A percentile compares a stretch with the other conserved stretches of the same genome.
These are phyloP conservation scores for Chlorella sorokiniana DNA, from an alignment of 139 green algal genomes.

Conservation along the genomic window DNA sequence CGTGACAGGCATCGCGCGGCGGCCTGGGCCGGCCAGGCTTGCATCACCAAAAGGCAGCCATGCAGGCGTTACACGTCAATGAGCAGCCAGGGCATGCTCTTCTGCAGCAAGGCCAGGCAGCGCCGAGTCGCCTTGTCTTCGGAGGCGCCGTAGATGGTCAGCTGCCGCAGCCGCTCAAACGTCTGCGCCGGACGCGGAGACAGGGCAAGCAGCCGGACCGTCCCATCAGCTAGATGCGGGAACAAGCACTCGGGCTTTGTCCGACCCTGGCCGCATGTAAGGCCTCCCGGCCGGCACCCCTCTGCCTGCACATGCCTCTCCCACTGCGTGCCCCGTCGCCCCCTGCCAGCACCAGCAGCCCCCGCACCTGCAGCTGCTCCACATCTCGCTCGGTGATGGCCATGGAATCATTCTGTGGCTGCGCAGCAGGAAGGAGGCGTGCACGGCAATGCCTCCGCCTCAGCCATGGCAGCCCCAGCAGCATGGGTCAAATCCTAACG, in stretches of 20 bases:
- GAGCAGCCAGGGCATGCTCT: constrained; percentile 10
- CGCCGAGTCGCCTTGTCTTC: constrained; percentile 17
- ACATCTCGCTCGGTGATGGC: constrained; percentile 1
- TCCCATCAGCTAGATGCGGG: background rate
- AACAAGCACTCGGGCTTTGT: background rate
- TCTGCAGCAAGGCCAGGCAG: constrained; percentile 6
- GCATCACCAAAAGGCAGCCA: too few relatives aligned
- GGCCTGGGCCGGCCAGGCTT: too few relatives aligned
- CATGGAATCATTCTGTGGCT: constrained; percentile 27
- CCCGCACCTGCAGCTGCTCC: constrained; percentile 15
- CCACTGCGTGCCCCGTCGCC: background rate
- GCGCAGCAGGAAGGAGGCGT: background rate
- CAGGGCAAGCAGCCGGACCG: background rate
- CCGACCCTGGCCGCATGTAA: background rate
- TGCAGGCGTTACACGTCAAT: constrained; percentile 11
- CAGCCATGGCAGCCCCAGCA: background rate
- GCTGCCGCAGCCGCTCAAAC: constrained; percentile 21
- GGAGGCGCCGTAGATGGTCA: constrained; percentile 5
- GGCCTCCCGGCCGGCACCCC: too few relatives aligned
- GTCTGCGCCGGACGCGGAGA: background rate
- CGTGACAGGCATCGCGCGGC: too few relatives aligned
- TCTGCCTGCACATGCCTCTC: background rate
- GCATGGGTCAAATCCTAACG: background rate
- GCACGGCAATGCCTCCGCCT: background rate
- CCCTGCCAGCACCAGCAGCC: too few relatives aligned